Percentiles rank a stretch among this genome's conserved stretches.
Conservation (phyloP, 2,329 filamentous ascomycete genomes). For the Calonectria hawksworthii region DNA sequence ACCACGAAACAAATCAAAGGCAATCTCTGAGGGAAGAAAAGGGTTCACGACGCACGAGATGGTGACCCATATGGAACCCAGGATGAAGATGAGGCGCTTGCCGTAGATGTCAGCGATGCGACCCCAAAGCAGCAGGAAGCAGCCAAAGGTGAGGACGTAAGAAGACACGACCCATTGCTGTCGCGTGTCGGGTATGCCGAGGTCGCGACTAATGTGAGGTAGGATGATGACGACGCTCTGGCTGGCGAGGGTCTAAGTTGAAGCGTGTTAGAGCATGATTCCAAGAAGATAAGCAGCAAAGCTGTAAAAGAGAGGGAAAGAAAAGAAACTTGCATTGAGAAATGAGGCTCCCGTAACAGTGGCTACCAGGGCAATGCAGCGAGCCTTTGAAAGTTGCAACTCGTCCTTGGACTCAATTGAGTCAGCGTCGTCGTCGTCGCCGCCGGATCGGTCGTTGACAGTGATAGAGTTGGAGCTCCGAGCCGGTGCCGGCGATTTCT, state of each 20-base stretch:
- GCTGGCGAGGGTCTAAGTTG: conserved; percentile 43
- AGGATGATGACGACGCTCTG: conserved; percentile 54
- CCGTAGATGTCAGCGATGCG: conserved; percentile 77
- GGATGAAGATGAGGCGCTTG: conserved; percentile 75
- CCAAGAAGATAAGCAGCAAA: not conserved
- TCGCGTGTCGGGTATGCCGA: conserved; percentile 69
- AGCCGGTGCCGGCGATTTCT: conserved; percentile 16
- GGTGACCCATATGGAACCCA: conserved; percentile 74
- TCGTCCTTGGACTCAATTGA: conserved; percentile 41
- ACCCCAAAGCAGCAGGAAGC: conserved; percentile 77
- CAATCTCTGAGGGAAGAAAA: conserved; percentile 76
- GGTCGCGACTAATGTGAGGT: conserved; percentile 70
- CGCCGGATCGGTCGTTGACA: not conserved
- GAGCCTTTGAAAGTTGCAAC: conserved; percentile 62
- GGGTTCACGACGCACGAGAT: conserved; percentile 71
- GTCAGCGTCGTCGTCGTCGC: conserved; percentile 30
- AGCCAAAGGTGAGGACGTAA: conserved; percentile 76
- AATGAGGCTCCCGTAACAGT: conserved; percentile 70
- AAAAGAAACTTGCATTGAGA: conserved; percentile 59
- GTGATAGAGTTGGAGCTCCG: conserved; percentile 13
- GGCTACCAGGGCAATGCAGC: conserved; percentile 67
- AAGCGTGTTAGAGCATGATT: not conserved
- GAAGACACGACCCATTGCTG: conserved; percentile 78
- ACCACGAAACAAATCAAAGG: conserved; percentile 75
- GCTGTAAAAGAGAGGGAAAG: too few species aligned